Percentiles rank a stretch among this genome's conserved stretches.
Conservation (phyloP, 192 early-diverging fungal genomes). For the Mortierella alpina region DNA sequence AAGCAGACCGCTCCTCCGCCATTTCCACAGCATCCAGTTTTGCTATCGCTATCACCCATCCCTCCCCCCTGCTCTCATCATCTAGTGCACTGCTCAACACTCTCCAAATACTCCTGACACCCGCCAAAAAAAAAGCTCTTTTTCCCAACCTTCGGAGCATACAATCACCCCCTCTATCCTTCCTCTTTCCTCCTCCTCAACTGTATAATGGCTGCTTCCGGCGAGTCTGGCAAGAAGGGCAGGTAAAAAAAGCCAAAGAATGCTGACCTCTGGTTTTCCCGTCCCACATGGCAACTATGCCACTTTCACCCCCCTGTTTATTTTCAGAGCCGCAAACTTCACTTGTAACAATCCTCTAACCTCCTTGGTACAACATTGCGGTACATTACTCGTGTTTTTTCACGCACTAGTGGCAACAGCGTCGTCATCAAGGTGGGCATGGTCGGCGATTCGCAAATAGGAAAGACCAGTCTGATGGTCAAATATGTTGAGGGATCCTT, state of each 20-base stretch:
- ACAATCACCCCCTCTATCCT: slow-evolving; percentile 1
- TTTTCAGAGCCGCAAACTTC: background rate
- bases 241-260: slow-evolving; percentile 16
- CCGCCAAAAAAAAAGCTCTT: background rate
- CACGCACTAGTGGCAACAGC: slow-evolving; percentile 48
- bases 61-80: background rate
- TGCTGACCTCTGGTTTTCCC: background rate
- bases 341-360: background rate
- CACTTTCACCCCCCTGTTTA: background rate
- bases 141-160: background rate
- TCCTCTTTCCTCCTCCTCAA: background rate
- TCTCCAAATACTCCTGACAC: background rate
- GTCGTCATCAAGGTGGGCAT: slow-evolving; percentile 95
- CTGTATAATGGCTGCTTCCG: slow-evolving; percentile 29
- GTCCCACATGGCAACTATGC: background rate
- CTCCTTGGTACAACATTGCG: too few relatives aligned
- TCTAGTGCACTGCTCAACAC: background rate
- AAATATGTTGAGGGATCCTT: slow-evolving; percentile 97
- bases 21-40: too few relatives aligned
- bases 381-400: background rate
- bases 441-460: slow-evolving; percentile 96
- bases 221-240: slow-evolving; percentile 52
- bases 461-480: slow-evolving; percentile 97
- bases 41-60: background rate
- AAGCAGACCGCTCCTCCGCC: too few relatives aligned